Percentiles rank a stretch among this genome's conserved stretches.
phyloP scores from a whole-genome alignment of 1,139 yeast species.

The Yamadazyma spencermartinsiae region DNA sequence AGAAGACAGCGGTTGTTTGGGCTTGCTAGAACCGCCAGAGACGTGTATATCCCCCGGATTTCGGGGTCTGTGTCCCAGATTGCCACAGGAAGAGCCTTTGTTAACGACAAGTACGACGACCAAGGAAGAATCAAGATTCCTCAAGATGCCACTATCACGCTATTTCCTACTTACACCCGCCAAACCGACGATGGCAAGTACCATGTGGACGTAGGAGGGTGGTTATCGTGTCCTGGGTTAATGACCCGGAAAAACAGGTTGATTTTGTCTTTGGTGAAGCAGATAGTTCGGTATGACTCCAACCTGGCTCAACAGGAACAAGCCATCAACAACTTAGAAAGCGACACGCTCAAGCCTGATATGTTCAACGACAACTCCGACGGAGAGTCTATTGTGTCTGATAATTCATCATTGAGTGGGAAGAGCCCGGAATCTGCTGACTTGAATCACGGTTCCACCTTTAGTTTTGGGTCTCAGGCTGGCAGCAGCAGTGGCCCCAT shows the following conservation, averaged over 20 bases:
- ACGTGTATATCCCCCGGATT: conserved; percentile 55
- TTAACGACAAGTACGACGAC: conserved; percentile 25
- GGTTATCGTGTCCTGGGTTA: conserved; percentile 70
- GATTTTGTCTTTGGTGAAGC: conserved; percentile 67
- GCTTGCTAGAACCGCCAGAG: conserved; percentile 56
- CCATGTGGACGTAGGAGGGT: conserved; percentile 70
- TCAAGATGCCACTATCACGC: conserved; percentile 38
- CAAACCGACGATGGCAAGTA: conserved; percentile 30
- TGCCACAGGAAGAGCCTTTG: conserved; percentile 45
- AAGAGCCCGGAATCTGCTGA: background rate
- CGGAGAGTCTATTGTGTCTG: conserved; percentile 14
- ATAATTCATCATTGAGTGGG: conserved; percentile 5
- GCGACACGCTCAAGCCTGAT: conserved; percentile 32
- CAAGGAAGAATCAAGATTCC: conserved; percentile 37
- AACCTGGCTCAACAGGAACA: conserved; percentile 17
- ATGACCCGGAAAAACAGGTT: conserved; percentile 71
- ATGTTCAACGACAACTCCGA: conserved; percentile 18
- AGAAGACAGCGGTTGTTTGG: conserved; percentile 45
- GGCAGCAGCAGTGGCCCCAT: background rate
- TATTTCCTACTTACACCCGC: conserved; percentile 68
- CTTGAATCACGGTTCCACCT: background rate
- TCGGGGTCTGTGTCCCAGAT: conserved; percentile 49
- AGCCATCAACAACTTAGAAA: conserved; percentile 33
- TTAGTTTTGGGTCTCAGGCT: too few relatives aligned
- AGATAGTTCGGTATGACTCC: conserved; percentile 52